A percentile compares a stretch with the other conserved stretches of the same genome.
Evolutionary conservation across 2,329 filamentous ascomycete species (phyloP).

Genomic region (Aspergillus jensenii): DNA sequence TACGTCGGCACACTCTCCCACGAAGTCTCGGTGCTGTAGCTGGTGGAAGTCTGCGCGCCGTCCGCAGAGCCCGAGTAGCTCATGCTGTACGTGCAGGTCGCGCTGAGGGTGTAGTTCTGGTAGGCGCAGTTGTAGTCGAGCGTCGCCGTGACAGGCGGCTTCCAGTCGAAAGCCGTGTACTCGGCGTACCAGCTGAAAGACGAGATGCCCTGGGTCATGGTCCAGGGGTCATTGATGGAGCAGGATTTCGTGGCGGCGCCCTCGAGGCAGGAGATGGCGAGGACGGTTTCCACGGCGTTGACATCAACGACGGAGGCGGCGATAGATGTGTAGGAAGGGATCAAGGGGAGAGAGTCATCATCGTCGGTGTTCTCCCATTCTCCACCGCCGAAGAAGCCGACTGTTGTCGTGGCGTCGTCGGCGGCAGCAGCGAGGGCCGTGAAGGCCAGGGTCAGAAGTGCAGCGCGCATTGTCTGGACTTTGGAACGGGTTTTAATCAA

Average conservation of each 20-base stretch:
- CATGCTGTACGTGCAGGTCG: not conserved
- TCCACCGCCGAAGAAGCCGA: not conserved
- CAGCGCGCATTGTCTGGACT: not conserved
- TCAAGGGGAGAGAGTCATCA: not conserved
- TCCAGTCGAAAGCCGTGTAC: not conserved
- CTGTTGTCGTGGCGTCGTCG: not conserved
- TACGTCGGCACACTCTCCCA: not conserved
- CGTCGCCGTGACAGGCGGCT: not conserved
- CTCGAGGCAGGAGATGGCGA: not conserved
- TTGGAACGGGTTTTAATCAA: not conserved
- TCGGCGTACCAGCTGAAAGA: not conserved
- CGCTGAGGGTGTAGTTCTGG: not conserved
- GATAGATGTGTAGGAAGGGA: not conserved
- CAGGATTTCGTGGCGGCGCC: not conserved
- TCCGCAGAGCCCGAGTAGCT: not conserved
- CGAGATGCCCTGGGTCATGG: not conserved
- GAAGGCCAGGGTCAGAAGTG: not conserved
- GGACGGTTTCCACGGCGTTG: constrained; percentile 4
- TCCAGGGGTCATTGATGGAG: constrained; percentile 1
- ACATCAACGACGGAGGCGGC: not conserved
- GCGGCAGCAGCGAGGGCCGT: not conserved
- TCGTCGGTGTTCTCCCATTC: not conserved
- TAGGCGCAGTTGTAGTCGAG: not conserved
- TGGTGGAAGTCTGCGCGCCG: not conserved
- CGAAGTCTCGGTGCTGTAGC: not conserved